Percentiles rank a stretch among this genome's conserved stretches.
Conservation (phyloP, 495 filamentous ascomycete species). For the Neurospora sp. region DNA sequence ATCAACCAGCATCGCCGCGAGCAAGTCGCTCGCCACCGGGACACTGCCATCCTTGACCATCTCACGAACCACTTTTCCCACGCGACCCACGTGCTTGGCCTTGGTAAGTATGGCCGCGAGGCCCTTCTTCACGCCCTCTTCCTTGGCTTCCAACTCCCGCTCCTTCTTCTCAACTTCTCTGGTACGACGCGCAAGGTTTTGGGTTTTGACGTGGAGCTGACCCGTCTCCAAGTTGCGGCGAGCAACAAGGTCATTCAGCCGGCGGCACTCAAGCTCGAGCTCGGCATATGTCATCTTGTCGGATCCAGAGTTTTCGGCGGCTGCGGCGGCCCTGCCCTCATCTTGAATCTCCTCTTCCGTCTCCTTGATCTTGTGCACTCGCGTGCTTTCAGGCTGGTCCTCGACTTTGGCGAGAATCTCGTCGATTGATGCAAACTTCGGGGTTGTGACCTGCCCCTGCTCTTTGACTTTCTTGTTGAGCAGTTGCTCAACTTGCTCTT, state of each 20-base stretch:
- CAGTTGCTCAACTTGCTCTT: background rate
- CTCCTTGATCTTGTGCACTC: background rate
- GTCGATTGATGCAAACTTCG: background rate
- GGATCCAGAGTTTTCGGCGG: background rate
- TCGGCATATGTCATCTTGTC: background rate
- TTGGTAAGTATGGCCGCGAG: background rate
- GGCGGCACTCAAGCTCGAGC: background rate
- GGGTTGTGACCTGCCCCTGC: background rate
- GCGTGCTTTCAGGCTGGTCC: background rate
- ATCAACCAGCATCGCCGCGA: background rate
- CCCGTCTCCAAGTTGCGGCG: background rate
- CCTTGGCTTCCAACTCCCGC: background rate
- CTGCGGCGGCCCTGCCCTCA: background rate
- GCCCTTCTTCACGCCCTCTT: background rate
- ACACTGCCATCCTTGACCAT: background rate
- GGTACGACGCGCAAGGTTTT: background rate
- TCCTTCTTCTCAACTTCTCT: background rate
- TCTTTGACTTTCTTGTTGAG: background rate
- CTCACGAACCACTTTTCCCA: background rate
- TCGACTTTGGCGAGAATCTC: background rate
- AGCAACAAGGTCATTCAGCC: background rate
- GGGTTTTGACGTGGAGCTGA: background rate
- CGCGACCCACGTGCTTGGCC: background rate
- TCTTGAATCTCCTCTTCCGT: background rate
- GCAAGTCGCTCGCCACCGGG: background rate